A percentile compares a stretch with the other conserved stretches of the same genome.
Conservation (phyloP, 495 filamentous ascomycete genomes). For the Hypoxylon perforatum region DNA sequence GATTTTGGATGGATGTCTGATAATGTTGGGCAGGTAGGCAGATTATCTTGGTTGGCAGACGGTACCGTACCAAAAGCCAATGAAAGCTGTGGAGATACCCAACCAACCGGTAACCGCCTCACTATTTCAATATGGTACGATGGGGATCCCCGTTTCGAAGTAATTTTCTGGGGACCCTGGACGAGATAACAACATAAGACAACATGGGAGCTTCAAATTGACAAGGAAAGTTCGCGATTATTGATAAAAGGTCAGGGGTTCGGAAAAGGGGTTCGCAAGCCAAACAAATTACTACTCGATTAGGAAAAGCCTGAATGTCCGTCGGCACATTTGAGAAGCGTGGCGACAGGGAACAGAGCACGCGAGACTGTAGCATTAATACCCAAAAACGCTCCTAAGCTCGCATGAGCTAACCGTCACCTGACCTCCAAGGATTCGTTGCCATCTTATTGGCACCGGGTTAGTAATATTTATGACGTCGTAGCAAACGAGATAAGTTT, state of each 20-base stretch:
- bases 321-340: background rate
- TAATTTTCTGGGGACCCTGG: background rate
- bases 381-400: constrained; percentile 4
- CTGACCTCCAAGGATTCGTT: constrained; percentile 28
- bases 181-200: background rate
- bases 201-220: background rate
- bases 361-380: constrained; percentile 19
- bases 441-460: constrained; percentile 7
- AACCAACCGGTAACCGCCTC: background rate
- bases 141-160: background rate
- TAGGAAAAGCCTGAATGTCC: constrained; percentile 25
- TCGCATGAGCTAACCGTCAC: constrained; percentile 37
- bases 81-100: background rate
- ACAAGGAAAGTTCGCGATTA: background rate
- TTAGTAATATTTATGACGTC: background rate
- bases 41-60: background rate
- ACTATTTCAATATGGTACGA: background rate
- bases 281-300: constrained; percentile 36
- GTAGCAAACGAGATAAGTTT: constrained; percentile 1
- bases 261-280: constrained; percentile 4
- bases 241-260: background rate
- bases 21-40: no score
- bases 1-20: no score
- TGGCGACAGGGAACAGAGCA: constrained; percentile 24
- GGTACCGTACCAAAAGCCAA: background rate